These are phyloP conservation scores for Ophiostoma pallidulum DNA, from an alignment of 2,329 filamentous ascomycete species.

Conservation along the genomic window DNA sequence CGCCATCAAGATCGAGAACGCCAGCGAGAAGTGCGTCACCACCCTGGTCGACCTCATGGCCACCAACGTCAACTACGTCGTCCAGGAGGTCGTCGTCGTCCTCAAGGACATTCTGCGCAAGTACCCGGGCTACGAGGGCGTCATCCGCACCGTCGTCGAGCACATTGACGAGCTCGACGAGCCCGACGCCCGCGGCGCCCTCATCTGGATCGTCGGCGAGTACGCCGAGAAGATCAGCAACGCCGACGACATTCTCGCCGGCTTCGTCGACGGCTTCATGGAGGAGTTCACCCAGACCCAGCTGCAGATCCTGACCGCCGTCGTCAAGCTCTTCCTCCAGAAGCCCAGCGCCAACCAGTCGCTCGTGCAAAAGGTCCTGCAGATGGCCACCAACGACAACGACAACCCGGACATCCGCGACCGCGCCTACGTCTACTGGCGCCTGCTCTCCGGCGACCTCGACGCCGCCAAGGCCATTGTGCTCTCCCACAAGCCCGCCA, in stretches of 20 bases:
- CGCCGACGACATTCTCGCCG: conserved; percentile 83
- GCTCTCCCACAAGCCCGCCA: conserved; percentile 87
- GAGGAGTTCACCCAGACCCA: conserved; percentile 99
- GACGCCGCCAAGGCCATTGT: conserved; percentile 89
- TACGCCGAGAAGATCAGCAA: conserved; percentile 99
- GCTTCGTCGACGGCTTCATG: conserved; percentile 88
- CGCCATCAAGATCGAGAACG: conserved; percentile 94
- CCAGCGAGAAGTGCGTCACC: conserved; percentile 92
- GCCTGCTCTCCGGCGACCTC: conserved; percentile 83
- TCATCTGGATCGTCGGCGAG: conserved; percentile 99
- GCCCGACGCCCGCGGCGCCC: conserved; percentile 74
- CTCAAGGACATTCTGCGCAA: conserved; percentile 98
- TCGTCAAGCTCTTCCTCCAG: conserved; percentile 96
- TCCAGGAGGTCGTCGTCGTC: conserved; percentile 96
- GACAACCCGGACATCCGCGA: conserved; percentile 98
- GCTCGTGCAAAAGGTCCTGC: conserved; percentile 88
- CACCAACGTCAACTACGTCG: conserved; percentile 97
- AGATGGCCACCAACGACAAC: conserved; percentile 84
- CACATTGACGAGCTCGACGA: conserved; percentile 97
- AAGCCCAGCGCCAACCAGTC: conserved; percentile 87
- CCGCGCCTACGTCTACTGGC: conserved; percentile 97
- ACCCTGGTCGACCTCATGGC: conserved; percentile 88
- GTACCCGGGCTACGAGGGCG: conserved; percentile 95
- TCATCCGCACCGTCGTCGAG: conserved; percentile 92
- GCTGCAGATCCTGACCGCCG: conserved; percentile 90